These are phyloP conservation scores for Styphnolobium japonicum DNA, from an alignment of 306 rosid species.

Conservation along the genomic window DNA sequence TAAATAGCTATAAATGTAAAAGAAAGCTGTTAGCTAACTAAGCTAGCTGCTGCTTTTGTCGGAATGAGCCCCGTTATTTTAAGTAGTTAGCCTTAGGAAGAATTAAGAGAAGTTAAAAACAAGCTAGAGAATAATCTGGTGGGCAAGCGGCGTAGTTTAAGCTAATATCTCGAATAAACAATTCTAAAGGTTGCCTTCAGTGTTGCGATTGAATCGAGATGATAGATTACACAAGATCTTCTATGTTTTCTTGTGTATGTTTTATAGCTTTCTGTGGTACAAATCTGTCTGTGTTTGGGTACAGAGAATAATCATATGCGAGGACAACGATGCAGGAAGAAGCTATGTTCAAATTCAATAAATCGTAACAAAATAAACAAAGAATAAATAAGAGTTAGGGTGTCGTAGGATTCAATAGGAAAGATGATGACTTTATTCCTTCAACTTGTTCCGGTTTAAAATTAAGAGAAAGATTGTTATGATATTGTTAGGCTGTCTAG, in stretches of 20 bases:
- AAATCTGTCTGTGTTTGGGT: not conserved
- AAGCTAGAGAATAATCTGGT: conserved; percentile 51
- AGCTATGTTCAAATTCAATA: not conserved
- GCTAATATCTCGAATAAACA: conserved; percentile 28
- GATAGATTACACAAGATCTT: conserved; percentile 71
- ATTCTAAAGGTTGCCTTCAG: conserved; percentile 29
- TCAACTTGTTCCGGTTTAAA: not conserved
- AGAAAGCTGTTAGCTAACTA: conserved; percentile 11
- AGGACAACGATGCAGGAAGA: not conserved
- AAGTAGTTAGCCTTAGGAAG: not conserved
- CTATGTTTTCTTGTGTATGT: conserved; percentile 50
- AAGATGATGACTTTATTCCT: not conserved
- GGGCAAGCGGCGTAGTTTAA: conserved; percentile 44
- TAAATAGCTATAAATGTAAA: not conserved
- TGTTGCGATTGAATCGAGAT: conserved; percentile 41
- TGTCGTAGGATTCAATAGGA: not conserved
- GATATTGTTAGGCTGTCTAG: not conserved
- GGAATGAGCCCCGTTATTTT: not conserved
- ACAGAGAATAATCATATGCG: conserved; percentile 18
- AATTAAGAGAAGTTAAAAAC: not conserved
- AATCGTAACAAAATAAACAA: not conserved
- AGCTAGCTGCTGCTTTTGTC: conserved; percentile 23
- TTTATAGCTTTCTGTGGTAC: conserved; percentile 27
- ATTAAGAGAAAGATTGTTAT: not conserved
- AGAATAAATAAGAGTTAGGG: not conserved